These are phyloP conservation scores for Globisporangium takayamanum DNA, from an alignment of 352 stramenopile species.

Conservation along the genomic window DNA sequence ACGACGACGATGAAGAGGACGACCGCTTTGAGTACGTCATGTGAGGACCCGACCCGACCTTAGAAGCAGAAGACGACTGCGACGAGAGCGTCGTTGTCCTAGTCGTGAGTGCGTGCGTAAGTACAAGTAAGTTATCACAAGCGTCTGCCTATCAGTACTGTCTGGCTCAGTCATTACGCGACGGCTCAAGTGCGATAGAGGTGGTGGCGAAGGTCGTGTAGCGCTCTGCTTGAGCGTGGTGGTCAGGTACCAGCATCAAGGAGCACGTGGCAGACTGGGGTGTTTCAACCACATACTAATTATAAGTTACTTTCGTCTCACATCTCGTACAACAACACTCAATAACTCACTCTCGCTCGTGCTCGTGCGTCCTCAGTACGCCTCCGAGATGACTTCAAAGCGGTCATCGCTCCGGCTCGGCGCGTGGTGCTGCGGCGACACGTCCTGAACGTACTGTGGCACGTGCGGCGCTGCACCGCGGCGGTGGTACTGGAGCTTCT, in stretches of 20 bases:
- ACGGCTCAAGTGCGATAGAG: no score
- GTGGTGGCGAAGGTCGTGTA: no score
- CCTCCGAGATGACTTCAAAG: constrained; percentile 21
- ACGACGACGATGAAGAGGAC: not conserved
- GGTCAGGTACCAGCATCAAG: no score
- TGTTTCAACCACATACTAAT: no score
- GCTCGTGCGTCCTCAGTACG: not conserved
- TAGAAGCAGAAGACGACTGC: not conserved
- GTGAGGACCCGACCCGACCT: not conserved
- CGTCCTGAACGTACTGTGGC: not conserved
- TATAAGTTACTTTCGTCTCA: no score
- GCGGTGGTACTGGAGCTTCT: constrained; percentile 6
- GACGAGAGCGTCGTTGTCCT: not conserved
- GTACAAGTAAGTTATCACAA: no score
- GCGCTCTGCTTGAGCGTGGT: no score
- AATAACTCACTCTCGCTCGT: no score
- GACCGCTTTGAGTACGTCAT: constrained; percentile 11
- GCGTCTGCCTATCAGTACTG: no score
- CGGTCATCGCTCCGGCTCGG: constrained; percentile 6
- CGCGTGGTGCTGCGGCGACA: not conserved
- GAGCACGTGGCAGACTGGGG: no score
- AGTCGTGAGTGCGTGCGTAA: not conserved
- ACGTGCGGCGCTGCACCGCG: not conserved
- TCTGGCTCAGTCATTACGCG: no score
- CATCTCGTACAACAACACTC: not conserved